A percentile compares a stretch with the other conserved stretches of the same genome.
Conservation (phyloP, 805 yeast genomes). For the Schwanniomyces occidentalis region DNA sequence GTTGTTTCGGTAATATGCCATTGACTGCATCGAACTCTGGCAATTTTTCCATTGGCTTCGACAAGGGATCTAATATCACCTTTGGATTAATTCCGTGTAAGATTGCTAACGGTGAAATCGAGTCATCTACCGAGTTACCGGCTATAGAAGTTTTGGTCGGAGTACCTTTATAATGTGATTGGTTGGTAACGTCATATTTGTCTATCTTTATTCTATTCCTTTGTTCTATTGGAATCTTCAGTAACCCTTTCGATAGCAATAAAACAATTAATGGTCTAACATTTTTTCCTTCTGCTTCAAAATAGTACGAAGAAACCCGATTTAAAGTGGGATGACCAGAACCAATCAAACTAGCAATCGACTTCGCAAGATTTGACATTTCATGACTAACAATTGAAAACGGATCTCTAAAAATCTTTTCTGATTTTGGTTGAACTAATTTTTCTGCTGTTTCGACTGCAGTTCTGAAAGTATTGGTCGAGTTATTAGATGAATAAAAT, state of each 20-base stretch:
- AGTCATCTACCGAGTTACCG: constrained; percentile 58
- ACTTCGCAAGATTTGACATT: constrained; percentile 84
- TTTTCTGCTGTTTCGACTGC: constrained; percentile 75
- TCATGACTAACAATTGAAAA: constrained; percentile 88
- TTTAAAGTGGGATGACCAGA: constrained; percentile 93
- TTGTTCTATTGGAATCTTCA: constrained; percentile 67
- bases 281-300: constrained; percentile 95
- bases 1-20: constrained; percentile 91
- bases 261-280: constrained; percentile 89
- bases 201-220: constrained; percentile 67
- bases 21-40: constrained; percentile 58
- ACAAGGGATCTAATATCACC: constrained; percentile 77
- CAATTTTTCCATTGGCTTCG: constrained; percentile 72
- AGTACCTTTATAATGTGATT: constrained; percentile 60
- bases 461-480: constrained; percentile 34
- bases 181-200: constrained; percentile 62
- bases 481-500: constrained; percentile 1
- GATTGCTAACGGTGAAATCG: constrained; percentile 77
- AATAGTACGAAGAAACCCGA: constrained; percentile 90
- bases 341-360: constrained; percentile 84
- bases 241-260: constrained; percentile 76
- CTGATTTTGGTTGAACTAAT: constrained; percentile 61
- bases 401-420: constrained; percentile 68
- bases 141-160: constrained; percentile 56
- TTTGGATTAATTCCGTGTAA: constrained; percentile 90